These are phyloP conservation scores for Suhomyces xylopsoci DNA, from an alignment of 805 yeast species.

Conservation along the genomic window DNA sequence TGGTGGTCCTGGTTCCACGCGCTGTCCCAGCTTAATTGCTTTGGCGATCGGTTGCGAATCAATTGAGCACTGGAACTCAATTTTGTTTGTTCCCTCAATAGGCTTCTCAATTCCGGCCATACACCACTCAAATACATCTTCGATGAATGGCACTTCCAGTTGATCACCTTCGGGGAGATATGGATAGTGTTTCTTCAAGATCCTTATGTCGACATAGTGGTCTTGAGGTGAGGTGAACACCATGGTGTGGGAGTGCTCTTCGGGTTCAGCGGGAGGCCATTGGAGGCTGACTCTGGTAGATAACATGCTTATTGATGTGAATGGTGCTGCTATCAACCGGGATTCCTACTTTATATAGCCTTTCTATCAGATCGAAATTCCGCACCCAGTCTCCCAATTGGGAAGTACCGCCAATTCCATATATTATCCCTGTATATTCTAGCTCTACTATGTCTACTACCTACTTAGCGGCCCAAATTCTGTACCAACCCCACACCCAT, in stretches of 20 bases:
- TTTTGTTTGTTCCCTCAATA: slow-evolving; percentile 30
- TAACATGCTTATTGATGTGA: background rate
- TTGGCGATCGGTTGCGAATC: slow-evolving; percentile 38
- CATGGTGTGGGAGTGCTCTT: slow-evolving; percentile 47
- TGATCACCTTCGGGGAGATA: background rate
- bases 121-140: slow-evolving; percentile 51
- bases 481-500: background rate
- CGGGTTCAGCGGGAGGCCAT: slow-evolving; percentile 45
- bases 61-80: slow-evolving; percentile 42
- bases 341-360: background rate
- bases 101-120: slow-evolving; percentile 50
- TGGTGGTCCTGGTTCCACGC: slow-evolving; percentile 27
- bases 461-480: background rate
- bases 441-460: background rate
- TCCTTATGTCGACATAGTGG: slow-evolving; percentile 48
- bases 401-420: background rate
- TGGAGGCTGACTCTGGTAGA: slow-evolving; percentile 47
- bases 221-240: slow-evolving; percentile 44
- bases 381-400: background rate
- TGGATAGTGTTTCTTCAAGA: slow-evolving; percentile 14
- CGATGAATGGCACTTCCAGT: slow-evolving; percentile 11
- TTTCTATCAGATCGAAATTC: background rate
- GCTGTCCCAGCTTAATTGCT: slow-evolving; percentile 27
- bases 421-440: background rate
- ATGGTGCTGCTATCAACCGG: background rate